Base-by-base conservation (phyloP, 257 asterid species). In the Solanum stenotomum region DNA sequence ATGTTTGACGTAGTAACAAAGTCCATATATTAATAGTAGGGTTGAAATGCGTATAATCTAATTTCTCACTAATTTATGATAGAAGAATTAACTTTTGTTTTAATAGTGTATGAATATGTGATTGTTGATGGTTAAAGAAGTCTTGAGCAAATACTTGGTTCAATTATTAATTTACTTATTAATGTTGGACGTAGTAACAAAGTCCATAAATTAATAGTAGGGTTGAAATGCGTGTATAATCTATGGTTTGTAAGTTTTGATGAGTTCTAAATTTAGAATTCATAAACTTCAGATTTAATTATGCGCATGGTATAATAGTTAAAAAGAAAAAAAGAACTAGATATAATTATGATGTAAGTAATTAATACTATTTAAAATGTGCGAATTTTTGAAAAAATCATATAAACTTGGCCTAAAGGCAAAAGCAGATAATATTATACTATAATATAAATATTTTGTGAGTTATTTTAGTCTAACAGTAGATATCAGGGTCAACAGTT, bases 381-480 rank as follows among this genome's bases (percentile, higher is more conserved):
- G 37, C 8, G 2, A 3, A 0, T 1, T 68, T 68, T 68, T 68
- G 3, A 16, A 71, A 71, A 31, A 15, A 2, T 16, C 1, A 71
- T 16, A 20, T 4, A 1, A 0, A 71, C 6, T 71, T 31, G 23
- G 2, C 0, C 8, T 4, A 71, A 15, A 31, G 0, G 1, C 8
- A 2, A 70, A 15, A 31, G 0, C 3, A 0, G 2, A 71, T 0
- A 15, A 71, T 71, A 71, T 71, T 2, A 14, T 31, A 29, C 0
- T 8, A 0, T 14, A 2, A 14, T 15, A 70, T 1, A 7, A 15
- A 14, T 70, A 29, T 14, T 70, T 29, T 70, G 3, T 14, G n/a
- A 31, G 0, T 71, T 71, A 16, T 16, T 31, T 70, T 3, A 15
- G 6, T 5, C 0, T 1, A 8, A 8, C 1, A 3, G 0, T 3